Evolutionary conservation across 2,329 filamentous ascomycete species (phyloP).

Genomic region (Didymella arachidicola): DNA sequence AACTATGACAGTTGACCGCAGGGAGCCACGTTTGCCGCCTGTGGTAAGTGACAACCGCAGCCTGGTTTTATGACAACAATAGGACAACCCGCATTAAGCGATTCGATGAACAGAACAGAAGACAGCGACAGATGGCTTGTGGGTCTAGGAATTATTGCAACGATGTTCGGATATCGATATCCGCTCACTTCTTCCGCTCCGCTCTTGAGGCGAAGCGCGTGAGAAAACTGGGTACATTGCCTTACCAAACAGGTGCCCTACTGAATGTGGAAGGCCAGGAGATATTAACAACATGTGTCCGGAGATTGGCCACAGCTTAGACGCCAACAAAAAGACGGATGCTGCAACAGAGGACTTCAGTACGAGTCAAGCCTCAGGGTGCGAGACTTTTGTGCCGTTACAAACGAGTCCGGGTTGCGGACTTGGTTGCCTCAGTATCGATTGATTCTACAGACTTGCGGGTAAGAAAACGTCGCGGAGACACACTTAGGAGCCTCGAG

Average conservation of each 20-base stretch:
- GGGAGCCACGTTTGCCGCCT: neutral
- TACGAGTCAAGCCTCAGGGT: neutral
- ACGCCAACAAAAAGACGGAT: neutral
- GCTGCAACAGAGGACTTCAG: neutral
- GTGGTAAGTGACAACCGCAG: neutral
- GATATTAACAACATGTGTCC: neutral
- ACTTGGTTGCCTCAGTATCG: neutral
- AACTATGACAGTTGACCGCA: neutral
- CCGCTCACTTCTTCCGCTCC: slow-evolving; percentile 8
- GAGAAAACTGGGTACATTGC: slow-evolving; percentile 4
- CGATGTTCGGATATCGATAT: slow-evolving; percentile 6
- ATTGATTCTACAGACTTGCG: neutral
- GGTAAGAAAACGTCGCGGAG: neutral
- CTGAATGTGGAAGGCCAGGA: slow-evolving; percentile 14
- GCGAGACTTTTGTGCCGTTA: slow-evolving; percentile 2
- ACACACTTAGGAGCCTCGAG: neutral
- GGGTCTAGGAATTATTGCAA: slow-evolving; percentile 1
- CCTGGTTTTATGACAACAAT: neutral
- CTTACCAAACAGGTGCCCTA: slow-evolving; percentile 1
- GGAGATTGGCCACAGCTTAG: neutral
- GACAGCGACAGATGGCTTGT: slow-evolving; percentile 2
- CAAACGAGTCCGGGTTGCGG: neutral
- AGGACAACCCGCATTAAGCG: neutral
- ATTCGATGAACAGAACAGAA: neutral
- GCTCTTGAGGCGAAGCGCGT: slow-evolving; percentile 12